Conservation (phyloP, 495 filamentous ascomycete genomes). For the Astrocystis sublimbata region DNA sequence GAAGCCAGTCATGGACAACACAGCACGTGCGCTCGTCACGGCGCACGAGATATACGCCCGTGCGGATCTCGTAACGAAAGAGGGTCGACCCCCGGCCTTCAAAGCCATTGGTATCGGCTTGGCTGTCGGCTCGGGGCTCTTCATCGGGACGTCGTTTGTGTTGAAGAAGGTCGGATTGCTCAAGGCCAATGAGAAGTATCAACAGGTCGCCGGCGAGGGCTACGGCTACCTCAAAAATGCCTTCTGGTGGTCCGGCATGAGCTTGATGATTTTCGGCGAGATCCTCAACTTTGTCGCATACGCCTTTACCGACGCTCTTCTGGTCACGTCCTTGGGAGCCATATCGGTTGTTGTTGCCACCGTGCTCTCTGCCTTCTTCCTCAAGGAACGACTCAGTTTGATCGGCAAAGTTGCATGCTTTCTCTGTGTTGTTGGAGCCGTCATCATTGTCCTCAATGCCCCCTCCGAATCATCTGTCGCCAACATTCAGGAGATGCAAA, state of each 20-base stretch:
- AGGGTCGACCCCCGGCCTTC: conserved; percentile 55
- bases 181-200: conserved; percentile 92
- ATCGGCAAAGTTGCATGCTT: conserved; percentile 96
- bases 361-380: conserved; percentile 89
- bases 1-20: conserved; percentile 40
- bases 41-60: conserved; percentile 47
- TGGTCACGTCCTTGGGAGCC: conserved; percentile 94
- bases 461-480: conserved; percentile 80
- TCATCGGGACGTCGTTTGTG: conserved; percentile 95
- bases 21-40: conserved; percentile 39
- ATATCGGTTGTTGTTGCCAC: conserved; percentile 93
- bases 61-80: conserved; percentile 19
- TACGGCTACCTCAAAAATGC: conserved; percentile 97
- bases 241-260: conserved; percentile 97
- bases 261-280: conserved; percentile 94
- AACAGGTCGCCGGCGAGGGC: conserved; percentile 93
- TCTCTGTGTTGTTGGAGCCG: conserved; percentile 87
- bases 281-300: conserved; percentile 98
- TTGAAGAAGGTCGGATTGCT: conserved; percentile 91
- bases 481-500: conserved; percentile 90
- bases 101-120: conserved; percentile 87
- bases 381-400: conserved; percentile 93
- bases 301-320: conserved; percentile 93
- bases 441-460: conserved; percentile 93
- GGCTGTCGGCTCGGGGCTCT: conserved; percentile 84